Evolutionary conservation across 2,329 filamentous ascomycete genomes (phyloP), one percentile per base, ranked within the genome.

Genomic region (Cladophialophora chaetospira): DNA sequence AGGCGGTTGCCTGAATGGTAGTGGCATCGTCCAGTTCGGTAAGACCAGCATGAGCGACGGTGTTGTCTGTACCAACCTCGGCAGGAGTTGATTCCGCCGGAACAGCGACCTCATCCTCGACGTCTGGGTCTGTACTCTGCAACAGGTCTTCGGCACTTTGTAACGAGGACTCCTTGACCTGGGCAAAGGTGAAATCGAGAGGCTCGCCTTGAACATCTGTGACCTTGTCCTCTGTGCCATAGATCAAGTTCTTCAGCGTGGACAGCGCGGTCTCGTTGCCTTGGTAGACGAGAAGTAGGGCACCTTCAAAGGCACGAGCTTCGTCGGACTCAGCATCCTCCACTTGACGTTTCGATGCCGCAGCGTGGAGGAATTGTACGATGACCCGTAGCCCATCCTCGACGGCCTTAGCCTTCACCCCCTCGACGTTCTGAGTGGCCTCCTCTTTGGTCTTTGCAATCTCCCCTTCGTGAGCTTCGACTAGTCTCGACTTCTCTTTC

Each of bases 271-370:
- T 75, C 40, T 79, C 73, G 57, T 84, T 82, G 36, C 84, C 84
- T 61, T 82, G 83, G 63, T 87, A 87, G 28, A 87, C 81, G 65
- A 84, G 76, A 58, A 84, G 75, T 55, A 87, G 71, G 9, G 82
- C 82, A 57, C 83, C 84, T 71, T 87, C 84, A 60, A 87, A 86
- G 13, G 83, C 84, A 67, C 79, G 81, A 63, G 76, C 82, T 65
- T 86, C 81, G 13, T 78, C 75, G 2, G 79, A 79, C 52, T 80
- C 77, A 47, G 82, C 79, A 58, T 86, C 82, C 48, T 83, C 81
- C 36, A 77, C 73, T 56, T 80, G 80, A 62, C 84, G 79, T 71
- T 83, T 81, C 47, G 80, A 80, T 58, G 84, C 84, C 33, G 84
- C 84, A 40, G 83, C 80, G 63, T 82, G 78, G 63, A 87, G 69